Conservation (phyloP, 257 asterid species). For the Galeopsis tetrahit region DNA sequence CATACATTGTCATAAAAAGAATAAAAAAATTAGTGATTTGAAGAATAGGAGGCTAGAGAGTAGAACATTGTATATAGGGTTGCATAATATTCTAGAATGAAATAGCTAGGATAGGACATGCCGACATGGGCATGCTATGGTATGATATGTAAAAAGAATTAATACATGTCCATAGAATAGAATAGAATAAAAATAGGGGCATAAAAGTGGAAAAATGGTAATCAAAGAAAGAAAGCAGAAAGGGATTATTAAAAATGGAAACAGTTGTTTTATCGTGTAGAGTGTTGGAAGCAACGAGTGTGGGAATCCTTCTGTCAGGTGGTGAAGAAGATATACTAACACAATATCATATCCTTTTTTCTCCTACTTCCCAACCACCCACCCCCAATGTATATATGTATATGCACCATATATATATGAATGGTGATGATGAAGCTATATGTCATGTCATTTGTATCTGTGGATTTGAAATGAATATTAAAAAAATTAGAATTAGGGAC, state of each 20-base stretch:
- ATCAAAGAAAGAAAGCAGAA: conserved; percentile 37
- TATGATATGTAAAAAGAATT: too few relatives aligned
- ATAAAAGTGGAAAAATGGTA: conserved; percentile 53
- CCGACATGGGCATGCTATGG: too few relatives aligned
- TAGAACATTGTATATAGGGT: too few relatives aligned
- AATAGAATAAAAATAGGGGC: background rate
- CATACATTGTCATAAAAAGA: too few relatives aligned
- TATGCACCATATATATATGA: background rate
- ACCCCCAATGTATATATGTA: background rate
- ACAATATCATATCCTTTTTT: background rate
- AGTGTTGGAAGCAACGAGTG: conserved; percentile 71
- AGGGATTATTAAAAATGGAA: conserved; percentile 36
- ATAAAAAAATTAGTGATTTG: too few relatives aligned
- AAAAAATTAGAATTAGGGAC: background rate
- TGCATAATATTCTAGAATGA: too few relatives aligned
- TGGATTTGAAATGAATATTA: too few relatives aligned
- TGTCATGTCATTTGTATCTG: too few relatives aligned
- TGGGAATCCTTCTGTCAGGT: conserved; percentile 74
- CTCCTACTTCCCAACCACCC: background rate
- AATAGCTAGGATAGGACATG: too few relatives aligned
- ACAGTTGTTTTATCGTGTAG: conserved; percentile 58
- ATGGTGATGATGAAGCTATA: conserved; percentile 8
- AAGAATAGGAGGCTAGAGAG: too few relatives aligned
- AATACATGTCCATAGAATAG: too few relatives aligned
- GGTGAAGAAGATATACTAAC: background rate